Evolutionary conservation across 257 asterid species (phyloP), one percentile per base, ranked within the genome.

Genomic region (Solanum chmielewskii): DNA sequence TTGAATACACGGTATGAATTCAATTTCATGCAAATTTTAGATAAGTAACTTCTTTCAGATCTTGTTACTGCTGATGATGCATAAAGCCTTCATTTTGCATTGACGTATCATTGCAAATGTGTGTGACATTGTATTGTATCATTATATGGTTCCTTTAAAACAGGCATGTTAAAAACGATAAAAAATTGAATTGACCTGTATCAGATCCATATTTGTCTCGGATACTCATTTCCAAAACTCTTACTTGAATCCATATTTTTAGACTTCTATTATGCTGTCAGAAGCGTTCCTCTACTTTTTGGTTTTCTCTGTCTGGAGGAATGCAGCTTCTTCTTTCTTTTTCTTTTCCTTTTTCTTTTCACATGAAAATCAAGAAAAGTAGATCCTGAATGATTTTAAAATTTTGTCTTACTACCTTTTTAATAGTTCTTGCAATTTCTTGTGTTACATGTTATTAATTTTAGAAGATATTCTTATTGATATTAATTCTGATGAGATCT

Each of bases 1-100:
- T 93, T 94, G 99, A 96, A 89, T 96, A 96, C 91, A 94, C 99
- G 98, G 99, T 96, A 96, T 85, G 85, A 49, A 78, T 86, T 64
- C 84, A 78, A 78, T 78, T 27, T 78, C 66, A 27, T 78, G 84
- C 60, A 25, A 45, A 78, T 45, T 45, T 45, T 15, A 25, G 64
- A 78, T 78, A 78, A 45, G 1, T 80, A 45, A 45, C 84, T 27
- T 78, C 16, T 47, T 42, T 80, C 18, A 45, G 42, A 80, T 60
- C 62, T 45, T 47, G 39, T 80, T 80, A 20, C 18, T 80, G 68
- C 69, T 21, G 45, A 49, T 47, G 85, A 80, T 47, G 66, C 69
- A 80, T 49, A 29, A 21, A 80, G 20, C n/a, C 85, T 29, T 80
- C 69, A 80, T 47, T 49, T 29, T 80, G 66, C 85, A 45, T 47